phyloP scores from a whole-genome alignment of 2,329 filamentous ascomycete genomes.

The Ceratocystiopsis minuta region DNA sequence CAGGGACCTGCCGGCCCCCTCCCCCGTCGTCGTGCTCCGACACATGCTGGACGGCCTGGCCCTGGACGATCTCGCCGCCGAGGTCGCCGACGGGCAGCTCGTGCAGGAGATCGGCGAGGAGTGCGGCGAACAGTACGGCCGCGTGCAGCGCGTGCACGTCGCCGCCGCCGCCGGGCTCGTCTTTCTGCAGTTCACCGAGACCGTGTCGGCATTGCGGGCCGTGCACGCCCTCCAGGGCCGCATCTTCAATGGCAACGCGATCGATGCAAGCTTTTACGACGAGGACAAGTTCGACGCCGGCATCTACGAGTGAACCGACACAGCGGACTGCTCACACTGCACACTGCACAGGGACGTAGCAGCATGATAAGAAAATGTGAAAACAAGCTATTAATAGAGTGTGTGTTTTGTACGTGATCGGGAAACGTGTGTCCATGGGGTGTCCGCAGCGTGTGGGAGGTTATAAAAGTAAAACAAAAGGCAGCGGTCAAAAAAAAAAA shows the following conservation, averaged over 20 bases:
- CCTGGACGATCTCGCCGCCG: constrained; percentile 43
- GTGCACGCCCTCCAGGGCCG: constrained; percentile 79
- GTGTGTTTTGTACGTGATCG: constrained; percentile 6
- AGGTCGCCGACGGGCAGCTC: constrained; percentile 50
- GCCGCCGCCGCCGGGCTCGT: constrained; percentile 48
- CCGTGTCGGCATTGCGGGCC: constrained; percentile 68
- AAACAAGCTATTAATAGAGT: constrained; percentile 9
- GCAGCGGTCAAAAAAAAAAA: background rate
- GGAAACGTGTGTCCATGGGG: constrained; percentile 1
- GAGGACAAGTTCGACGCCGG: constrained; percentile 64
- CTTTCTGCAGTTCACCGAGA: constrained; percentile 83
- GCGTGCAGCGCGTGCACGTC: constrained; percentile 64
- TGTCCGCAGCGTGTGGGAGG: constrained; percentile 1
- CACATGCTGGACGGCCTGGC: constrained; percentile 75
- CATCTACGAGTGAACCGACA: constrained; percentile 4
- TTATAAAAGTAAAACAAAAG: background rate
- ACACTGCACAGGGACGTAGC: background rate
- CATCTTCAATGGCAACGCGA: constrained; percentile 73
- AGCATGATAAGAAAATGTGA: too few species aligned
- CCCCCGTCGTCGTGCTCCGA: constrained; percentile 61
- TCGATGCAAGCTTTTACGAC: constrained; percentile 69
- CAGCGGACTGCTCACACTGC: too few species aligned
- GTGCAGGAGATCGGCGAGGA: constrained; percentile 93
- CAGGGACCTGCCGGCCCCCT: constrained; percentile 18
- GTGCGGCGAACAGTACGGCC: constrained; percentile 65